These are phyloP conservation scores for Medicago arabica DNA, from an alignment of 306 rosid genomes.

Conservation along the genomic window DNA sequence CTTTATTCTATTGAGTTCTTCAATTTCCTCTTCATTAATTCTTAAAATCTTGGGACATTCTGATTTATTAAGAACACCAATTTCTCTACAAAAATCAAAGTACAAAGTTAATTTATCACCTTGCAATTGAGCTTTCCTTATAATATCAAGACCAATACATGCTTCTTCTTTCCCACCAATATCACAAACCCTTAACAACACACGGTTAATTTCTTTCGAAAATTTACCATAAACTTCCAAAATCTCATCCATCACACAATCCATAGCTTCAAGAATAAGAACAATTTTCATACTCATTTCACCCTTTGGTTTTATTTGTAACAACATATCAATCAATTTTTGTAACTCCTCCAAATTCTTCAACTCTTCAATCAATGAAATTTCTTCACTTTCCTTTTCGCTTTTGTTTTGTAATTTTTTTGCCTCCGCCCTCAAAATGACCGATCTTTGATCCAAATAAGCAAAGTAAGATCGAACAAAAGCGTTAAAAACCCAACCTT, in stretches of 20 bases:
- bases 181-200: slow-evolving; percentile 47
- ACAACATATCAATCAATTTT: slow-evolving; percentile 52
- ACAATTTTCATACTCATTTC: slow-evolving; percentile 38
- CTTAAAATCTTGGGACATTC: slow-evolving; percentile 55
- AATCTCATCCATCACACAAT: slow-evolving; percentile 61
- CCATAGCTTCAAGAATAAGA: slow-evolving; percentile 82
- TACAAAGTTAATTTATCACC: slow-evolving; percentile 51
- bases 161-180: slow-evolving; percentile 61
- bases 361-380: slow-evolving; percentile 56
- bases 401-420: neutral
- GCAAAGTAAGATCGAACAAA: slow-evolving; percentile 64
- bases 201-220: slow-evolving; percentile 44
- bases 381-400: slow-evolving; percentile 40
- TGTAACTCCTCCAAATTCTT: slow-evolving; percentile 51
- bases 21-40: slow-evolving; percentile 55
- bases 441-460: slow-evolving; percentile 58
- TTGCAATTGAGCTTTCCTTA: slow-evolving; percentile 54
- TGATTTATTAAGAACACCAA: slow-evolving; percentile 57
- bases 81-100: slow-evolving; percentile 51
- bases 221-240: slow-evolving; percentile 57
- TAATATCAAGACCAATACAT: slow-evolving; percentile 44
- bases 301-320: slow-evolving; percentile 55
- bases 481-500: slow-evolving; percentile 52
- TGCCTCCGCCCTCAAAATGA: slow-evolving; percentile 4
- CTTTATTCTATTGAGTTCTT: slow-evolving; percentile 47